Evolutionary conservation across 1,284 basidiomycete genomes (phyloP).

Genomic region (Apiotrichum laibachii): DNA sequence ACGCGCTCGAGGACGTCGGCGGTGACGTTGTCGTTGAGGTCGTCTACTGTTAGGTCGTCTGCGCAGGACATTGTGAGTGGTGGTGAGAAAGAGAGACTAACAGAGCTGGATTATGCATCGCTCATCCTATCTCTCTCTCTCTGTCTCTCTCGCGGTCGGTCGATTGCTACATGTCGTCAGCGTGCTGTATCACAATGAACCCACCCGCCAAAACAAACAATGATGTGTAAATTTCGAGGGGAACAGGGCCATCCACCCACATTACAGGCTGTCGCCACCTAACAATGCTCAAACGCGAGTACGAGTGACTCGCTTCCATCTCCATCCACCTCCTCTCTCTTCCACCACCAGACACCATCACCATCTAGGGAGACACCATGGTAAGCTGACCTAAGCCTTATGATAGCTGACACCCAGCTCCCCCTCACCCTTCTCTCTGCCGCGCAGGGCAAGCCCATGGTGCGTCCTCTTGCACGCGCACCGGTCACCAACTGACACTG

Average conservation of each 20-base stretch:
- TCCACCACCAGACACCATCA: slow-evolving; percentile 4
- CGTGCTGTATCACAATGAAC: too few species aligned
- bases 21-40: slow-evolving; percentile 38
- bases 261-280: background rate
- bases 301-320: background rate
- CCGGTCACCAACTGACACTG: background rate
- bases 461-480: background rate
- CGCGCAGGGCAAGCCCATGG: slow-evolving; percentile 35
- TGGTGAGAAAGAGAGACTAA: background rate
- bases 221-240: slow-evolving; percentile 8
- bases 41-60: slow-evolving; percentile 50
- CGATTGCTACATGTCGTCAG: too few species aligned
- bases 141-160: too few species aligned
- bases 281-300: background rate
- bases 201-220: background rate
- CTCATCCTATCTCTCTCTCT: too few species aligned
- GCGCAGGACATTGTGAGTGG: slow-evolving; percentile 44
- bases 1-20: slow-evolving; percentile 47
- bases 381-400: background rate
- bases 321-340: background rate
- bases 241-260: background rate
- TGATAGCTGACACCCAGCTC: slow-evolving; percentile 12
- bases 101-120: too few species aligned
- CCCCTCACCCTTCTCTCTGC: slow-evolving; percentile 28
- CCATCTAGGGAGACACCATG: slow-evolving; percentile 2